Evolutionary conservation across 1,139 yeast genomes (phyloP).

Genomic region (Wickerhamiella infanticola): DNA sequence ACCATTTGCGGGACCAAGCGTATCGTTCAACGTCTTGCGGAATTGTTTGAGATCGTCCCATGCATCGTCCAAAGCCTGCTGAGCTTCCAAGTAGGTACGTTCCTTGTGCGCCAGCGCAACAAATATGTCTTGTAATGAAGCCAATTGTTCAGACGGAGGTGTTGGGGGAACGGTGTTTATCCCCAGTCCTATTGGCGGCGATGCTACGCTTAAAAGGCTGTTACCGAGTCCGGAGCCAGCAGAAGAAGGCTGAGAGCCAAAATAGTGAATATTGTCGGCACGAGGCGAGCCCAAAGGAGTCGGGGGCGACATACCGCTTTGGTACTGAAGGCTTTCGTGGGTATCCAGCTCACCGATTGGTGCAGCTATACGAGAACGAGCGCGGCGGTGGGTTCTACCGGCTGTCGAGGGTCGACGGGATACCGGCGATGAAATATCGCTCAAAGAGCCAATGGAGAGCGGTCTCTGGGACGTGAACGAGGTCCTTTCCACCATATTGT

Average conservation of each 20-base stretch:
- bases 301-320: not conserved
- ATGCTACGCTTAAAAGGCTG: not conserved
- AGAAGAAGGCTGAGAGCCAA: not conserved
- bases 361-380: conserved; percentile 6
- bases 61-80: conserved; percentile 19
- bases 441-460: conserved; percentile 2
- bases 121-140: conserved; percentile 21
- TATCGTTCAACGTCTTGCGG: conserved; percentile 9
- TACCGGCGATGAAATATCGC: not conserved
- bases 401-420: not conserved
- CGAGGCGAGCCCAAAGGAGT: conserved; percentile 8
- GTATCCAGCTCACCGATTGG: conserved; percentile 3
- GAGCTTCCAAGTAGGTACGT: conserved; percentile 24
- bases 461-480: not conserved
- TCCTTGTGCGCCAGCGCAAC: conserved; percentile 24
- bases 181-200: not conserved
- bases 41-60: conserved; percentile 12
- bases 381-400: conserved; percentile 3
- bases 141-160: not conserved
- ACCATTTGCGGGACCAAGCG: conserved; percentile 10
- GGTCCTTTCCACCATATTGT: not conserved
- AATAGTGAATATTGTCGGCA: conserved; percentile 1
- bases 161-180: not conserved
- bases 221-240: not conserved
- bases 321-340: not conserved